phyloP scores from a whole-genome alignment of 2,329 filamentous ascomycete genomes.

The Colletotrichum sp. region DNA sequence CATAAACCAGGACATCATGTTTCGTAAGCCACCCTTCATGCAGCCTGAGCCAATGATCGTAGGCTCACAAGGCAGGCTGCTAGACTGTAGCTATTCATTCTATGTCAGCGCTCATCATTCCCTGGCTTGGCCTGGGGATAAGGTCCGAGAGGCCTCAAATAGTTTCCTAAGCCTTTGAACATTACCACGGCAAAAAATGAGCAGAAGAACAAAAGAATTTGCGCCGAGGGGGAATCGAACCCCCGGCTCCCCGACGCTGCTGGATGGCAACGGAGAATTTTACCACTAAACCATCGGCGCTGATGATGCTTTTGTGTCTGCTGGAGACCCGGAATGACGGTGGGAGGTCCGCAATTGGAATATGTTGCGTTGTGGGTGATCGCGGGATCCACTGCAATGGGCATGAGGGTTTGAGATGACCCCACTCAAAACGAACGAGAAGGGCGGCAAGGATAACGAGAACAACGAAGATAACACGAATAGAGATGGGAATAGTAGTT shows the following conservation, averaged over 20 bases:
- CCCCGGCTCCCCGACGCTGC: neutral
- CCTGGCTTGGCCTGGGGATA: neutral
- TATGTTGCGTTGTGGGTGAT: neutral
- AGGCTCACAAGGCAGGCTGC: neutral
- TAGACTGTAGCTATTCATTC: neutral
- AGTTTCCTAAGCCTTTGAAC: neutral
- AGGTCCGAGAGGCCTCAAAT: neutral
- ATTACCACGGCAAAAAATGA: rapidly evolving
- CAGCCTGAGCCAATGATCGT: neutral
- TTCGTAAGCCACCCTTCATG: neutral
- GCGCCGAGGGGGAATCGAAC: neutral
- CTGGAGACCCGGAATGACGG: neutral
- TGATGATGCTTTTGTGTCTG: neutral
- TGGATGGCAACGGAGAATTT: neutral
- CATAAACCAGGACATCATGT: too few species aligned
- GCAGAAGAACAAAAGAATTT: neutral
- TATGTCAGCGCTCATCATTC: rapidly evolving
- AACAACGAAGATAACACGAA: neutral
- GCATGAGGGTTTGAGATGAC: neutral
- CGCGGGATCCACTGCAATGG: neutral
- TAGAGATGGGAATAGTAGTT: neutral
- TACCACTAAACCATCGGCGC: neutral
- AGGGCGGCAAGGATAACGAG: neutral
- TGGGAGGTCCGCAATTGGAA: neutral
- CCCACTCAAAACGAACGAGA: neutral